Evolutionary conservation across 2,329 filamentous ascomycete species (phyloP).

Genomic region (Aspergillus ruber): DNA sequence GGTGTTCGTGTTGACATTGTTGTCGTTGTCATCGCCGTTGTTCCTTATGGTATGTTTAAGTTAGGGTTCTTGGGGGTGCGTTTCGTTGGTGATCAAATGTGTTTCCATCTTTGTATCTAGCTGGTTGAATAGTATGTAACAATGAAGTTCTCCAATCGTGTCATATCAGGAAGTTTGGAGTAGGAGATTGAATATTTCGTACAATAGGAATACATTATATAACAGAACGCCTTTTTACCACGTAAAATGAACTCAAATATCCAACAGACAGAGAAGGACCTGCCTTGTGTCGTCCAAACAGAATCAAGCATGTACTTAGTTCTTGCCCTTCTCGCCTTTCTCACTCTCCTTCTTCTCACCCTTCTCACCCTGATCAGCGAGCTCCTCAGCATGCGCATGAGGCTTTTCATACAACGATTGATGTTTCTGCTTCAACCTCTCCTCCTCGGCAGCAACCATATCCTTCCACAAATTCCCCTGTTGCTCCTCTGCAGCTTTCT

Average conservation of each 20-base stretch:
- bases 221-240: slow-evolving; percentile 2
- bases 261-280: background rate
- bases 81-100: too few relatives aligned
- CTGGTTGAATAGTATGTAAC: background rate
- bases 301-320: background rate
- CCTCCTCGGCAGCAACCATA: slow-evolving; percentile 45
- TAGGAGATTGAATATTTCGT: background rate
- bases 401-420: slow-evolving; percentile 28
- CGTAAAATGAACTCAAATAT: background rate
- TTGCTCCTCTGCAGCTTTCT: slow-evolving; percentile 77
- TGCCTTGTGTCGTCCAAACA: background rate
- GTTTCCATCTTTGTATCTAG: background rate
- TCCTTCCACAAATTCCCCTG: slow-evolving; percentile 86
- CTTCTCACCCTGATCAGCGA: slow-evolving; percentile 1
- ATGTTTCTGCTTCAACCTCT: slow-evolving; percentile 38
- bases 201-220: background rate
- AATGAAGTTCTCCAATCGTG: too few relatives aligned
- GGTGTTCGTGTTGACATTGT: too few relatives aligned
- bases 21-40: too few relatives aligned
- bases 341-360: slow-evolving; percentile 1
- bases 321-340: slow-evolving; percentile 10
- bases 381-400: slow-evolving; percentile 10
- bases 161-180: background rate
- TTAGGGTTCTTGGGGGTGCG: too few relatives aligned
- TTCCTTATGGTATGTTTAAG: too few relatives aligned